These are phyloP conservation scores for Chalciporus sphaerocephalus DNA, from an alignment of 768 basidiomycete species.

Conservation along the genomic window DNA sequence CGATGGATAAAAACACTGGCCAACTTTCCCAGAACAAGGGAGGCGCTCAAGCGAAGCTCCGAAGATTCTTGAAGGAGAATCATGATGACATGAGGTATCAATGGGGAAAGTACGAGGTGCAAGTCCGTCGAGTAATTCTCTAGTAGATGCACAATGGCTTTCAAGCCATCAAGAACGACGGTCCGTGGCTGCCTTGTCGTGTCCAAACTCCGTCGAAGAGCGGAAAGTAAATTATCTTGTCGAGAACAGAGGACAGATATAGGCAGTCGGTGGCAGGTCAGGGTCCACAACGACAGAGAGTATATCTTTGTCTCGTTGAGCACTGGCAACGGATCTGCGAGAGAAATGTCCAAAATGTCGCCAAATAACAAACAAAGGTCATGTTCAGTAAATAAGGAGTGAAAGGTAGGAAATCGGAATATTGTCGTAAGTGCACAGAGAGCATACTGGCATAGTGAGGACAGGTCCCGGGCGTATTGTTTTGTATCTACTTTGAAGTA, in stretches of 20 bases:
- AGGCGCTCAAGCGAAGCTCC: constrained; percentile 21
- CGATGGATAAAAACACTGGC: constrained; percentile 26
- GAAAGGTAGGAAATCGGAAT: constrained; percentile 44
- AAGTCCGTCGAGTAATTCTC: constrained; percentile 15
- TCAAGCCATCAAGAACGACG: constrained; percentile 26
- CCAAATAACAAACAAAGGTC: constrained; percentile 43
- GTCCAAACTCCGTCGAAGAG: constrained; percentile 36
- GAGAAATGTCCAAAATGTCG: constrained; percentile 43
- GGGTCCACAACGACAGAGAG: constrained; percentile 45
- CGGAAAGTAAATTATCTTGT: constrained; percentile 30
- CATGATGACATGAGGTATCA: constrained; percentile 22
- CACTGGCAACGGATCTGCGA: constrained; percentile 31
- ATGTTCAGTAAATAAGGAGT: constrained; percentile 42
- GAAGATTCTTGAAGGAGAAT: constrained; percentile 11
- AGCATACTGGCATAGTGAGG: constrained; percentile 49
- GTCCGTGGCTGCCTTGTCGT: constrained; percentile 17
- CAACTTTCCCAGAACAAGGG: constrained; percentile 21
- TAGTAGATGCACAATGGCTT: constrained; percentile 26
- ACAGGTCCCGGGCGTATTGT: constrained; percentile 39
- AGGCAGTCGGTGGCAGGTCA: constrained; percentile 49
- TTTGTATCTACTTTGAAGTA: constrained; percentile 34
- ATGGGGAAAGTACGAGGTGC: constrained; percentile 14
- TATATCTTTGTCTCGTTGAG: constrained; percentile 42
- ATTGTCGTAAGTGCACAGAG: constrained; percentile 49
- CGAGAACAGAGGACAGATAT: constrained; percentile 32